phyloP scores from a whole-genome alignment of 129 eudicot genomes.

The Ambrosia artemisiifolia region DNA sequence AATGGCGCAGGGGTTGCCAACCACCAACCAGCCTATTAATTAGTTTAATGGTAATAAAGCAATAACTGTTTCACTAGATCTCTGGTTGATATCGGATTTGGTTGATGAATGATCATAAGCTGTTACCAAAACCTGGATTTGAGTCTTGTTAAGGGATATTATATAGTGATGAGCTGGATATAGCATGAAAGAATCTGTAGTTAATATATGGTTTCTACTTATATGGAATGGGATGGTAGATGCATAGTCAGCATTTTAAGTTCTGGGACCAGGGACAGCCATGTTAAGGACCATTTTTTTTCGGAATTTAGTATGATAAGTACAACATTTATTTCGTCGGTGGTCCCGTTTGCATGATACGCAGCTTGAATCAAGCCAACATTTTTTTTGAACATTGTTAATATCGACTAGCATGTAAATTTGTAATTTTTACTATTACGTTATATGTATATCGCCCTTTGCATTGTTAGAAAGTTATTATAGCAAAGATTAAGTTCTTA shows the following conservation, averaged over 20 bases:
- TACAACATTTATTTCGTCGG: conserved; percentile 14
- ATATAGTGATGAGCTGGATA: neutral
- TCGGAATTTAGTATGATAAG: conserved; percentile 10
- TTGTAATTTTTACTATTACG: neutral
- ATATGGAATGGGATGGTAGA: conserved; percentile 1
- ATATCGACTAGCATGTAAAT: neutral
- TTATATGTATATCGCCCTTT: neutral
- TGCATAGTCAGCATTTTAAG: conserved; percentile 17
- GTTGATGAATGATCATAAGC: neutral
- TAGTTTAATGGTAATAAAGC: too few relatives aligned
- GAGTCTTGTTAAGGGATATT: conserved; percentile 11
- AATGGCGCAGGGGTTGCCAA: too few relatives aligned
- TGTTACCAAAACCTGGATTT: conserved; percentile 1
- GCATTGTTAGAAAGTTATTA: neutral
- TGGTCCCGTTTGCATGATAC: conserved; percentile 26
- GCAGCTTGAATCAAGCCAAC: conserved; percentile 9
- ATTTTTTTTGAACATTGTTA: conserved; percentile 1
- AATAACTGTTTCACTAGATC: too few relatives aligned
- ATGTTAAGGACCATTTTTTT: conserved; percentile 27
- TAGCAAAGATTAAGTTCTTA: neutral
- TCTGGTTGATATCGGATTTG: neutral
- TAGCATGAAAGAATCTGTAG: neutral
- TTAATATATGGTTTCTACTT: conserved; percentile 2
- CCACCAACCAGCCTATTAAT: too few relatives aligned
- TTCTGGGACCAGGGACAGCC: conserved; percentile 9